Evolutionary conservation across 1,139 yeast species (phyloP).

Genomic region (Suhomyces bribrorum): DNA sequence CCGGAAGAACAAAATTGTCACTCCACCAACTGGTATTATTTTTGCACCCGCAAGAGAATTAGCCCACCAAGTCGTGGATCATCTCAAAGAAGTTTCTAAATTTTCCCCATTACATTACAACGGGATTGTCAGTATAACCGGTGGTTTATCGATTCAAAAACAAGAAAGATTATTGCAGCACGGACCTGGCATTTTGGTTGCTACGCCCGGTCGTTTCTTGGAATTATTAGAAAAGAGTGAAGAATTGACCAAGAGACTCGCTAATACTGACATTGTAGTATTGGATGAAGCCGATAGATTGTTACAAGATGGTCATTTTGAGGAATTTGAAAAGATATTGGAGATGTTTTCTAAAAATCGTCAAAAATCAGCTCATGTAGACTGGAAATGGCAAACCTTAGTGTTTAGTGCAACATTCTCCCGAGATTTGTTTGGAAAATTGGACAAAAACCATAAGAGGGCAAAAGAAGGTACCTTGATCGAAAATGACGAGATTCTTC

Average conservation of each 20-base stretch:
- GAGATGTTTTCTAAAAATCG: constrained; percentile 52
- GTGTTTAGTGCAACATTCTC: constrained; percentile 96
- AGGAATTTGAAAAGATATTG: constrained; percentile 82
- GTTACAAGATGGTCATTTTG: constrained; percentile 94
- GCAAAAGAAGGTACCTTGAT: constrained; percentile 35
- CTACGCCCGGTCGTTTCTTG: constrained; percentile 93
- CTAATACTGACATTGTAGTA: constrained; percentile 69
- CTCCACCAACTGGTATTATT: constrained; percentile 69
- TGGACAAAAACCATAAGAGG: constrained; percentile 45
- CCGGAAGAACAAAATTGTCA: constrained; percentile 24
- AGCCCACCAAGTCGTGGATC: constrained; percentile 90
- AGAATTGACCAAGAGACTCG: constrained; percentile 54
- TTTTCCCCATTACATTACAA: constrained; percentile 57
- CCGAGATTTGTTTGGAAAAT: constrained; percentile 73
- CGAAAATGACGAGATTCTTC: constrained; percentile 56
- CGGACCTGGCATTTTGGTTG: constrained; percentile 83
- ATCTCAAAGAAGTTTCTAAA: constrained; percentile 62
- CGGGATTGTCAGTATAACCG: constrained; percentile 81
- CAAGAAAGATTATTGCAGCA: constrained; percentile 77
- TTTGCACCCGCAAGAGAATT: constrained; percentile 96
- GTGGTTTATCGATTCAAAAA: constrained; percentile 91
- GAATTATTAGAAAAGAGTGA: constrained; percentile 73
- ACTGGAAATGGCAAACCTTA: constrained; percentile 78
- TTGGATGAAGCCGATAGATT: constrained; percentile 98
- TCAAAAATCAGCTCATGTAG: constrained; percentile 25